These are phyloP conservation scores for Xerocomellus intermedius DNA, from an alignment of 768 basidiomycete genomes.

Conservation along the genomic window DNA sequence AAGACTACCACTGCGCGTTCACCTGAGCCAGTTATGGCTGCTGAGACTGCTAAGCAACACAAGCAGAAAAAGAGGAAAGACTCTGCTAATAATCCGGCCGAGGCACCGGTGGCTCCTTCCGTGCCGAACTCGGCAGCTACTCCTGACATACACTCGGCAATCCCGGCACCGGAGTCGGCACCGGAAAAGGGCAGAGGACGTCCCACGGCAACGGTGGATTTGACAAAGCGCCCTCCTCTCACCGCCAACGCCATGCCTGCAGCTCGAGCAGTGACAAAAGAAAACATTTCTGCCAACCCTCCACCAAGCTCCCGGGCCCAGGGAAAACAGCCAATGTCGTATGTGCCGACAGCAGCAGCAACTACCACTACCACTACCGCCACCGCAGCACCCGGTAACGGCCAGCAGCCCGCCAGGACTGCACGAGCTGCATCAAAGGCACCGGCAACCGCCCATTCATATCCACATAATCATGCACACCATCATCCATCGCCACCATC, in stretches of 20 bases:
- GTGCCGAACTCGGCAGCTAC: constrained; percentile 29
- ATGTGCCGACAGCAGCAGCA: constrained; percentile 33
- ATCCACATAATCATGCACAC: constrained; percentile 48
- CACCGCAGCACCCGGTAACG: constrained; percentile 30
- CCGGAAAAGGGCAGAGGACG: constrained; percentile 33
- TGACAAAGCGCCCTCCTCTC: constrained; percentile 41
- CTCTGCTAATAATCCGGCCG: constrained; percentile 21
- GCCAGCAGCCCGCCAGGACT: constrained; percentile 35
- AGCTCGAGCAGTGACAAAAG: constrained; percentile 43
- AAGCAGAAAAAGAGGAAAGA: constrained; percentile 50
- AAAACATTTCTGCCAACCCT: constrained; percentile 37
- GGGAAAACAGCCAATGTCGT: constrained; percentile 92
- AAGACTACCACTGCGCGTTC: constrained; percentile 28
- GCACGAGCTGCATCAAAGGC: constrained; percentile 57
- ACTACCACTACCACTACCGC: constrained; percentile 36
- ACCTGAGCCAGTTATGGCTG: constrained; percentile 19
- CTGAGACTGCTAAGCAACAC: constrained; percentile 22
- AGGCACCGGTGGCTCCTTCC: constrained; percentile 24
- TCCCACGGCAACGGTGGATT: constrained; percentile 34
- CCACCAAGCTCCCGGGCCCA: constrained; percentile 80
- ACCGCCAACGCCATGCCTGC: constrained; percentile 44
- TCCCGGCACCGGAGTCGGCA: constrained; percentile 32
- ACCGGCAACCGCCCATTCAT: constrained; percentile 51
- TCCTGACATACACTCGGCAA: constrained; percentile 24
- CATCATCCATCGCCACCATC: constrained; percentile 51